Conservation (phyloP, 148 eudicot species). For the Rhododendron molle region DNA sequence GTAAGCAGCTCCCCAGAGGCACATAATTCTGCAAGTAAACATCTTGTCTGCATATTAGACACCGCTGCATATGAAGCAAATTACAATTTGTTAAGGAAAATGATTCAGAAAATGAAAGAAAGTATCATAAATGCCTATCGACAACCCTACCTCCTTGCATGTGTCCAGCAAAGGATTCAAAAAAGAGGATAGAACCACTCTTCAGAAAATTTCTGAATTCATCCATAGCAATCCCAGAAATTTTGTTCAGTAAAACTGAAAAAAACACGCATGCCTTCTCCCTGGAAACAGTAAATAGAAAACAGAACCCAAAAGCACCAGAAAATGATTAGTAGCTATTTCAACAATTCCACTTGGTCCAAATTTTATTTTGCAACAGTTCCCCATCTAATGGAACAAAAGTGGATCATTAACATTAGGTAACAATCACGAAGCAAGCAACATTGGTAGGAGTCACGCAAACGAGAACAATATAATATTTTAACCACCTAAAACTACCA, state of each 20-base stretch:
- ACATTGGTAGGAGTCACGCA: neutral
- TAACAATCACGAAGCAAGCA: neutral
- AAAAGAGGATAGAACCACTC: conserved; percentile 13
- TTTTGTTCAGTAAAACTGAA: conserved; percentile 47
- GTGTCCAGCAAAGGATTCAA: conserved; percentile 38
- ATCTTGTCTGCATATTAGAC: conserved; percentile 29
- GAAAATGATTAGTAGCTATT: conserved; percentile 2
- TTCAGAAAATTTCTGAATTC: conserved; percentile 16
- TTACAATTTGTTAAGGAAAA: neutral
- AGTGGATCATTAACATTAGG: neutral
- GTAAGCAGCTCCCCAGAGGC: conserved; percentile 41
- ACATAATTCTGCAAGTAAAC: conserved; percentile 39
- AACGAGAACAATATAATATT: neutral
- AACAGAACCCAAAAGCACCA: conserved; percentile 1
- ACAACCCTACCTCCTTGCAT: conserved; percentile 44
- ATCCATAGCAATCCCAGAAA: conserved; percentile 30
- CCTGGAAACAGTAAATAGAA: conserved; percentile 28
- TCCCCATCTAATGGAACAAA: neutral
- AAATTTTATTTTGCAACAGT: neutral
- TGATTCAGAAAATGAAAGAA: neutral
- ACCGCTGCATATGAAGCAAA: conserved; percentile 43
- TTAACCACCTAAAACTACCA: neutral
- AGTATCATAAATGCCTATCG: neutral
- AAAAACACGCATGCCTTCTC: conserved; percentile 67
- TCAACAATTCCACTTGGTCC: neutral